These are phyloP conservation scores for Colletotrichum incanum DNA, from an alignment of 2,329 filamentous ascomycete species.

Conservation along the genomic window DNA sequence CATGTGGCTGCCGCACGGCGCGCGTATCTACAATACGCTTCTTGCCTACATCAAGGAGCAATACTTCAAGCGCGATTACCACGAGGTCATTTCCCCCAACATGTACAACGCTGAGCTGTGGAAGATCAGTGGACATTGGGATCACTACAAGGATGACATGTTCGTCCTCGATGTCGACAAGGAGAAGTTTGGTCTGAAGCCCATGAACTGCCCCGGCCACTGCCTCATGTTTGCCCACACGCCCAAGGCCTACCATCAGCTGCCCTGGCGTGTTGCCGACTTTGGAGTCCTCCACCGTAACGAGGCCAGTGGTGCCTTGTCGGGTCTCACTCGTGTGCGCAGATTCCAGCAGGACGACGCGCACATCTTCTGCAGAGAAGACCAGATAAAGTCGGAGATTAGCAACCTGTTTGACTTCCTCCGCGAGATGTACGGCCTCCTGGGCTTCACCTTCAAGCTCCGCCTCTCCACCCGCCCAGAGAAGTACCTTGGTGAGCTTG, in stretches of 20 bases:
- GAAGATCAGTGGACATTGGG: constrained; percentile 97
- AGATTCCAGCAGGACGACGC: constrained; percentile 97
- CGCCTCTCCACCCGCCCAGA: constrained; percentile 93
- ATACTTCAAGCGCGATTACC: constrained; percentile 94
- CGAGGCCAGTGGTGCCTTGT: constrained; percentile 92
- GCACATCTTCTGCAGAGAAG: constrained; percentile 93
- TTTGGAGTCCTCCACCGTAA: constrained; percentile 93
- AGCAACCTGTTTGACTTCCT: constrained; percentile 91
- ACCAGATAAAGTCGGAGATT: constrained; percentile 83
- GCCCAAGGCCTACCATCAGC: constrained; percentile 88
- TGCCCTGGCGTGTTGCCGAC: constrained; percentile 94
- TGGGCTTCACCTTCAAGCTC: constrained; percentile 82
- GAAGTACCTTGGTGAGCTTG: constrained; percentile 88
- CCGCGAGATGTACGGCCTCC: constrained; percentile 79
- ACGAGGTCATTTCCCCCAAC: constrained; percentile 92
- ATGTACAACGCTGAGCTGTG: constrained; percentile 96
- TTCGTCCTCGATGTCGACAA: constrained; percentile 83
- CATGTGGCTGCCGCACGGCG: constrained; percentile 94
- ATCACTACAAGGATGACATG: constrained; percentile 90
- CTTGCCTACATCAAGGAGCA: constrained; percentile 86
- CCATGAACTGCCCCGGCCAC: constrained; percentile 98
- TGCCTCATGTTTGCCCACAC: constrained; percentile 89
- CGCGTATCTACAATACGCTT: constrained; percentile 92
- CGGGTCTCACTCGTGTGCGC: constrained; percentile 91
- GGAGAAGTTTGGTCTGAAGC: constrained; percentile 84